Conservation (phyloP, 1,139 yeast genomes). For the Blastobotrys malaysiensis region DNA sequence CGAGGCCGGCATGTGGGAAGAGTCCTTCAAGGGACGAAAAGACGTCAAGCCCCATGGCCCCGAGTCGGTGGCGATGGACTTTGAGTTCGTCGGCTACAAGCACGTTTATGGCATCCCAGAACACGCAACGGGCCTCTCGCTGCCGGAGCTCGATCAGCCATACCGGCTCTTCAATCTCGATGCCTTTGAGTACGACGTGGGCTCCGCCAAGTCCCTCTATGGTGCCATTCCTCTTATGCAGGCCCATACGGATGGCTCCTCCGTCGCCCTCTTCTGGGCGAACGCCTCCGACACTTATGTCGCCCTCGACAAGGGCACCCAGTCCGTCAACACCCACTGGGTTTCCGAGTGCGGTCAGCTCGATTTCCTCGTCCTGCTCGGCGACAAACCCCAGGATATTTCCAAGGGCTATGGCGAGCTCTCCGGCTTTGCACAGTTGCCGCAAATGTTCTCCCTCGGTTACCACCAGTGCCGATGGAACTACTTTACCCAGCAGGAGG, state of each 20-base stretch:
- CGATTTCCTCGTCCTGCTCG: constrained; percentile 66
- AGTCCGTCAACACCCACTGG: constrained; percentile 60
- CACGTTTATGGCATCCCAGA: constrained; percentile 87
- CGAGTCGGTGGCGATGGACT: constrained; percentile 76
- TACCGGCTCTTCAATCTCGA: constrained; percentile 85
- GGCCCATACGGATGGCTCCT: constrained; percentile 50
- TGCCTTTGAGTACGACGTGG: constrained; percentile 80
- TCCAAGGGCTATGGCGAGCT: constrained; percentile 55
- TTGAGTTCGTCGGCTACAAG: constrained; percentile 51
- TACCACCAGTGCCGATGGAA: constrained; percentile 26
- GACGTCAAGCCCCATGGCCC: constrained; percentile 80
- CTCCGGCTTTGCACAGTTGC: constrained; percentile 69
- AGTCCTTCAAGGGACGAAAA: constrained; percentile 39
- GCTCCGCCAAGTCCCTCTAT: constrained; percentile 80
- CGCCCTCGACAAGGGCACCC: constrained; percentile 48
- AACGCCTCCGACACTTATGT: constrained; percentile 87
- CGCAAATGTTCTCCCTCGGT: constrained; percentile 31
- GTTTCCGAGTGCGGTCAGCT: constrained; percentile 80
- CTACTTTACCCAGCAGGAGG: constrained; percentile 10
- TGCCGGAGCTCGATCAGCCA: constrained; percentile 54
- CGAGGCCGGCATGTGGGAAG: constrained; percentile 28
- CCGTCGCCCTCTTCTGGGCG: constrained; percentile 80
- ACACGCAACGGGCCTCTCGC: constrained; percentile 71
- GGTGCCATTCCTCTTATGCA: constrained; percentile 85
- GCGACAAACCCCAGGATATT: constrained; percentile 52